Evolutionary conservation across 371 early-diverging fungal genomes (phyloP).

Genomic region (Apophysomyces sp.): DNA sequence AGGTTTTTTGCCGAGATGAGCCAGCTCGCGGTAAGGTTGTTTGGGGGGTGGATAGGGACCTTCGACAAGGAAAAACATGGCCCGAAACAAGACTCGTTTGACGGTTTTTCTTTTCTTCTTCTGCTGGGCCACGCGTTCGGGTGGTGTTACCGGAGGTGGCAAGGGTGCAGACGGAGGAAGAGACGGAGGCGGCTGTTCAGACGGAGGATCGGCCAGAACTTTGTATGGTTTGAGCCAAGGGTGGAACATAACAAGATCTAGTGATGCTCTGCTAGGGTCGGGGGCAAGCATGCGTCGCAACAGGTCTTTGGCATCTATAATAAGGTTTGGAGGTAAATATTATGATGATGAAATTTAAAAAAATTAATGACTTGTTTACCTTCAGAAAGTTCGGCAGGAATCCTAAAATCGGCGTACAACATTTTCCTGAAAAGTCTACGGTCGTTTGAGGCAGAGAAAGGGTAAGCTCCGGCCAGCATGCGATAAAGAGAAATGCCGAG

Average conservation of each 20-base stretch:
- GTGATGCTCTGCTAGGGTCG: slow-evolving; percentile 26
- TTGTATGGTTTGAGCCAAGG: slow-evolving; percentile 42
- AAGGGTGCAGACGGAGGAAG: neutral
- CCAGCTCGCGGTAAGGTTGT: slow-evolving; percentile 25
- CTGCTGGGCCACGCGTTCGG: neutral
- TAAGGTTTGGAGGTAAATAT: neutral
- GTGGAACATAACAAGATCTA: slow-evolving; percentile 41
- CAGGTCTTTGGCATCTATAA: slow-evolving; percentile 40
- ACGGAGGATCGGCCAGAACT: neutral
- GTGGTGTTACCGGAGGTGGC: neutral
- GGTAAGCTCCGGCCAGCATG: slow-evolving; percentile 40
- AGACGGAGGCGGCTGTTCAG: neutral
- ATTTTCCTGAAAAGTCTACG: slow-evolving; percentile 32
- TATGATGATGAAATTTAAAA: no score
- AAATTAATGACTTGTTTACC: slow-evolving; percentile 16
- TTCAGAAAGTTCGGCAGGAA: slow-evolving; percentile 29
- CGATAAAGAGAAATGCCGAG: slow-evolving; percentile 43
- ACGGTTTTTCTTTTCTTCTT: slow-evolving; percentile 8
- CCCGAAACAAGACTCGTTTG: slow-evolving; percentile 7
- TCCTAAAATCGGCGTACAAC: slow-evolving; percentile 29
- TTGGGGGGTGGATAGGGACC: slow-evolving; percentile 43
- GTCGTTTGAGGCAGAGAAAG: slow-evolving; percentile 32
- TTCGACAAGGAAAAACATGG: slow-evolving; percentile 17
- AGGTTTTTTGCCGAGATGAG: slow-evolving; percentile 7
- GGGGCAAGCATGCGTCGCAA: slow-evolving; percentile 44